Percentiles rank a stretch among this genome's conserved stretches.
These are phyloP conservation scores for button mushroom (Agaricus bisporus) DNA, from an alignment of 768 basidiomycete species.

Conservation along the genomic window DNA sequence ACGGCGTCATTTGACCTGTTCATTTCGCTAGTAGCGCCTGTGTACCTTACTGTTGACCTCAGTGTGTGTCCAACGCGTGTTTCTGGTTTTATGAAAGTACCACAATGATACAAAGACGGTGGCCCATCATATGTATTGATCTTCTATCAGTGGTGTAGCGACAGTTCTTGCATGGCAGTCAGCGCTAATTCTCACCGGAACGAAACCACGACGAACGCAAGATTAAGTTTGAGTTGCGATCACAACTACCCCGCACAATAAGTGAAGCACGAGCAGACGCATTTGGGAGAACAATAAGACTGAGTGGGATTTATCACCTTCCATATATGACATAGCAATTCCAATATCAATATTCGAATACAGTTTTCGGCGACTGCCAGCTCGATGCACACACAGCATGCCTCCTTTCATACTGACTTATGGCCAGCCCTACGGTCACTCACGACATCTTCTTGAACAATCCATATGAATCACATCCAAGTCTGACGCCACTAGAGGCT, in stretches of 20 bases:
- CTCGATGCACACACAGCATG: background rate
- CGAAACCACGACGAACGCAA: background rate
- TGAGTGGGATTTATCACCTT: too few relatives aligned
- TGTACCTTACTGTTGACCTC: too few relatives aligned
- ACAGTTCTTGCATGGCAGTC: too few relatives aligned
- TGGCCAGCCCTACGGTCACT: constrained; percentile 12
- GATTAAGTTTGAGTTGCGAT: background rate
- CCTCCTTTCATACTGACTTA: background rate
- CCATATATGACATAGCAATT: too few relatives aligned
- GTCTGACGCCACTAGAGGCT: constrained; percentile 62
- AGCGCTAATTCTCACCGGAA: too few relatives aligned
- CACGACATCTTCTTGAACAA: constrained; percentile 49
- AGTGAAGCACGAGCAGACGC: background rate
- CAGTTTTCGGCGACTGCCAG: background rate
- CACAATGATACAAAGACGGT: too few relatives aligned
- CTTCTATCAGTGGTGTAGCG: too few relatives aligned
- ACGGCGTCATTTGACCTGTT: background rate
- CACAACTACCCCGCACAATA: background rate
- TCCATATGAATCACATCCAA: constrained; percentile 69
- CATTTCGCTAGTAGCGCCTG: too few relatives aligned
- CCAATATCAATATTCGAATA: too few relatives aligned
- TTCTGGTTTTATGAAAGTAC: too few relatives aligned
- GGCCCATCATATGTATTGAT: too few relatives aligned
- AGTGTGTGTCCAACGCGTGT: too few relatives aligned
- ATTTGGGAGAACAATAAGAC: constrained; percentile 11